A percentile compares a stretch with the other conserved stretches of the same genome.
Evolutionary conservation across 257 asterid genomes (phyloP).

Genomic region (Solanum paucissectum): DNA sequence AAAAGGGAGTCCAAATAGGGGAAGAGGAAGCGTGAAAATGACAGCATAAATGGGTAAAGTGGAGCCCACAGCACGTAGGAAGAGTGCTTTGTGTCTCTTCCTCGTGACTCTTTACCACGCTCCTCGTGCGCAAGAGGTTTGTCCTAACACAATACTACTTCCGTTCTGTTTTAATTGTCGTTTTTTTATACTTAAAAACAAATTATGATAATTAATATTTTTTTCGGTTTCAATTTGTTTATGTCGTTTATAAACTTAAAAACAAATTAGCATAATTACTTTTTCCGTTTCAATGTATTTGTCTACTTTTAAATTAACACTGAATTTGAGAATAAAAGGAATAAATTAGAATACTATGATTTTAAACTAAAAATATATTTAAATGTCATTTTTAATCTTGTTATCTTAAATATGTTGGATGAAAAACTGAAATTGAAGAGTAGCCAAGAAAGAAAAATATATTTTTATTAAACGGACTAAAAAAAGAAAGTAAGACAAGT

Average conservation of each 20-base stretch:
- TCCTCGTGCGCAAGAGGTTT: background rate
- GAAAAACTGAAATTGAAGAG: background rate
- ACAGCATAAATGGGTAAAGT: background rate
- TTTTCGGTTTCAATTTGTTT: too few species aligned
- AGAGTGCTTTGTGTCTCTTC: background rate
- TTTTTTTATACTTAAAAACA: background rate
- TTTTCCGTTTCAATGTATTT: too few species aligned
- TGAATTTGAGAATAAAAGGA: too few species aligned
- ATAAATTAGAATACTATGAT: too few species aligned
- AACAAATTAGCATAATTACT: too few species aligned
- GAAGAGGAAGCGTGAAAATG: background rate
- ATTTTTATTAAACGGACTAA: accelerated
- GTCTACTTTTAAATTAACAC: too few species aligned
- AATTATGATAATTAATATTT: too few species aligned
- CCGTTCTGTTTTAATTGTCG: background rate
- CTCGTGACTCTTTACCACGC: background rate
- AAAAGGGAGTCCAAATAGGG: background rate
- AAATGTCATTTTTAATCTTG: background rate
- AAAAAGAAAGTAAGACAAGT: background rate
- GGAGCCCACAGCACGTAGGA: background rate
- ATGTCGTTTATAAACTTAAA: too few species aligned
- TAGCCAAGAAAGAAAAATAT: background rate
- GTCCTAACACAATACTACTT: background rate
- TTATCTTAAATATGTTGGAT: background rate
- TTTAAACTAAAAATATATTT: too few species aligned